Evolutionary conservation across 129 eudicot genomes (phyloP).

Genomic region (Apium graveolens): DNA sequence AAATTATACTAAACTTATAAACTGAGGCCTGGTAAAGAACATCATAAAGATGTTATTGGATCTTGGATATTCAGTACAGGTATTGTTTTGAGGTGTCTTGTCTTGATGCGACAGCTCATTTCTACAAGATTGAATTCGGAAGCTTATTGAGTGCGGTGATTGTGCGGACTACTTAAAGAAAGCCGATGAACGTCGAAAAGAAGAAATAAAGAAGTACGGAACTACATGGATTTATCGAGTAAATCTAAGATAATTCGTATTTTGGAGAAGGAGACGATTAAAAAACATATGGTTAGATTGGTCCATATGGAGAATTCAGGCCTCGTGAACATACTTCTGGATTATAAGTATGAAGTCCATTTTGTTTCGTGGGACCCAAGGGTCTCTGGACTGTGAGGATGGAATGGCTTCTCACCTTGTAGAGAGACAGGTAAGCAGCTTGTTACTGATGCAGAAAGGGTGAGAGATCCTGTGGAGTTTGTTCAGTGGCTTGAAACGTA

Average conservation of each 20-base stretch:
- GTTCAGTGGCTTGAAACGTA: conserved; percentile 54
- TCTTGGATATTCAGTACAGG: conserved; percentile 61
- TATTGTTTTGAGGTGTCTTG: conserved; percentile 60
- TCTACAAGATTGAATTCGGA: conserved; percentile 51
- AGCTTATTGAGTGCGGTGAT: conserved; percentile 65
- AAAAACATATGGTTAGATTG: conserved; percentile 55
- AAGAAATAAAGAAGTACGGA: conserved; percentile 71
- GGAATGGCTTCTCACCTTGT: conserved; percentile 63
- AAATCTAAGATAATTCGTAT: conserved; percentile 55
- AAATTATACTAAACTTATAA: conserved; percentile 50
- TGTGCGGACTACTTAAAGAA: conserved; percentile 68
- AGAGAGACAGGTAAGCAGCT: conserved; percentile 66
- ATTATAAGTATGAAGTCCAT: no score
- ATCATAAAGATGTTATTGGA: conserved; percentile 68
- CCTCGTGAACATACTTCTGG: conserved; percentile 46
- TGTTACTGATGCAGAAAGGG: conserved; percentile 66
- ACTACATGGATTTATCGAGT: conserved; percentile 48
- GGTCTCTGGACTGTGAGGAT: conserved; percentile 50
- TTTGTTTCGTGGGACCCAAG: conserved; percentile 46
- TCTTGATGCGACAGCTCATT: conserved; percentile 64
- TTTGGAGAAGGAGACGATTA: conserved; percentile 78
- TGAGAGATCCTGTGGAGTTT: conserved; percentile 70
- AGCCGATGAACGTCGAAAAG: conserved; percentile 62
- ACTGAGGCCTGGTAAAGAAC: conserved; percentile 61
- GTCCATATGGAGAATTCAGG: conserved; percentile 84